Percentiles rank a stretch among this genome's conserved stretches.
Evolutionary conservation across 305 asterid species (phyloP).

Genomic region (Andrographis paniculata): DNA sequence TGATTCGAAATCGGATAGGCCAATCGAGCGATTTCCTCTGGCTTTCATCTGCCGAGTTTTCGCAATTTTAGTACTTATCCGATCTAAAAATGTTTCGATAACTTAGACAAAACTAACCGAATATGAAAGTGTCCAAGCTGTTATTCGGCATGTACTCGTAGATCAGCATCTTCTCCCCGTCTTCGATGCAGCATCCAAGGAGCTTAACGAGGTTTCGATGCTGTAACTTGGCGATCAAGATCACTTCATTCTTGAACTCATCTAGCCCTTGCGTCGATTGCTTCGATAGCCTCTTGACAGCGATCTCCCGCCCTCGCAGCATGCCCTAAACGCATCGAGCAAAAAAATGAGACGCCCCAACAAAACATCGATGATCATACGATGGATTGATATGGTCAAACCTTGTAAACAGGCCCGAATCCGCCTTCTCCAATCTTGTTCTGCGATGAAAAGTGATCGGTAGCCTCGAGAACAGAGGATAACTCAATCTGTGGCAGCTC

Average conservation of each 20-base stretch:
- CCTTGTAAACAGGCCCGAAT: slow-evolving; percentile 16
- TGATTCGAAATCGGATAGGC: not conserved
- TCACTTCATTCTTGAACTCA: slow-evolving; percentile 10
- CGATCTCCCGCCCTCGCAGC: slow-evolving; percentile 9
- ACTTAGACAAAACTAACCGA: slow-evolving; percentile 8
- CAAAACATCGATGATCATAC: too few species aligned
- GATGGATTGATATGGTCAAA: too few species aligned
- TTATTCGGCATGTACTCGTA: slow-evolving; percentile 12
- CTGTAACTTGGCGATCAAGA: slow-evolving; percentile 6
- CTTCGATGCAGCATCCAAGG: slow-evolving; percentile 10
- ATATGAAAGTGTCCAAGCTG: slow-evolving; percentile 8
- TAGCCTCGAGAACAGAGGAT: slow-evolving; percentile 6
- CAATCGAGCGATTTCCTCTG: slow-evolving; percentile 8
- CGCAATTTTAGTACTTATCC: too few species aligned
- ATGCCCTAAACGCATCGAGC: not conserved
- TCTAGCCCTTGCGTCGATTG: slow-evolving; percentile 8
- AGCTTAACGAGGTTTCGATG: slow-evolving; percentile 13
- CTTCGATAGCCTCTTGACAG: slow-evolving; percentile 13
- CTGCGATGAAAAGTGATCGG: slow-evolving; percentile 5
- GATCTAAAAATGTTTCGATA: too few species aligned
- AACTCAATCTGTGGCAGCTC: slow-evolving; percentile 10
- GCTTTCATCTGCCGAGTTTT: not conserved
- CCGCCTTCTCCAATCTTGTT: slow-evolving; percentile 17
- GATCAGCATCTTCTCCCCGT: slow-evolving; percentile 9
- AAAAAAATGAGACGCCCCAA: too few species aligned